Evolutionary conservation across 495 filamentous ascomycete species (phyloP).

Genomic region (Talaromyces adpressus): DNA sequence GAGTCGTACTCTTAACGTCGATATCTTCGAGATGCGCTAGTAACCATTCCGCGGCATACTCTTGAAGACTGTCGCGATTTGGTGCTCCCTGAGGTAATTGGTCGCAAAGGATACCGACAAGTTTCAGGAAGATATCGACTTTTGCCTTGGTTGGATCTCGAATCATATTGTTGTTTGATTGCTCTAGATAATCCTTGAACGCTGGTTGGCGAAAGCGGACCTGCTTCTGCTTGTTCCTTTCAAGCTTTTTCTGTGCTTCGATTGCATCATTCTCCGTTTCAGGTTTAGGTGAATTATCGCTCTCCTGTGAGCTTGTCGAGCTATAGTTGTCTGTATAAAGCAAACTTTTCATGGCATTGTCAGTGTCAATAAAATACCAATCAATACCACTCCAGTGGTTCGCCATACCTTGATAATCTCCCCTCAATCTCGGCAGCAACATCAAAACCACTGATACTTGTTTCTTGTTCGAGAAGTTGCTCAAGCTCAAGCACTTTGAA

Average conservation of each 20-base stretch:
- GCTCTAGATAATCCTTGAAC: slow-evolving; percentile 1
- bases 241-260: neutral
- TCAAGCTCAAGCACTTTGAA: neutral
- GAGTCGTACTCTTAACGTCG: neutral
- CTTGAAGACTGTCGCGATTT: neutral
- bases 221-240: neutral
- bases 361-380: too few species aligned
- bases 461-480: neutral
- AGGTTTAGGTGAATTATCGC: neutral
- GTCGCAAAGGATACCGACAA: neutral
- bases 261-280: neutral
- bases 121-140: neutral
- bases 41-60: neutral
- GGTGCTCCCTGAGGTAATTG: neutral
- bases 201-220: neutral
- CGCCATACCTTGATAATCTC: neutral
- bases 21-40: neutral
- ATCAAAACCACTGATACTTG: neutral
- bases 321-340: neutral
- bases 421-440: neutral
- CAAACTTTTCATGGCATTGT: neutral
- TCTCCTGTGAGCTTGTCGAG: neutral
- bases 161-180: neutral
- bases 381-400: neutral
- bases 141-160: neutral